phyloP scores from a whole-genome alignment of 1,139 yeast species.

The Blastobotrys persicus region DNA sequence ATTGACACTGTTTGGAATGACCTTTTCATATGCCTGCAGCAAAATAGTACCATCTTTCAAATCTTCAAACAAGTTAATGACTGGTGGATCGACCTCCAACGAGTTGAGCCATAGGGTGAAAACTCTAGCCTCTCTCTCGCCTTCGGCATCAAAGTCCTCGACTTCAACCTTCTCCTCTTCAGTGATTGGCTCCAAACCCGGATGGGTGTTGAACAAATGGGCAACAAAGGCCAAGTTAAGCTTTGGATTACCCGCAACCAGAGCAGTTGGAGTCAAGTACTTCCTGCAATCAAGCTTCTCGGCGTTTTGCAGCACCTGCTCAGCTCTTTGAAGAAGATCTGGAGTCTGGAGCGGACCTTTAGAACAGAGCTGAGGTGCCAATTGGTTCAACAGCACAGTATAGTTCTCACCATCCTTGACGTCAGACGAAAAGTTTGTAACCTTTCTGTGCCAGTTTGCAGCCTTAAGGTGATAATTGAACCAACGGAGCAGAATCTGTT shows the following conservation, averaged over 20 bases:
- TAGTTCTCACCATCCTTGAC: slow-evolving; percentile 95
- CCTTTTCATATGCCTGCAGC: slow-evolving; percentile 92
- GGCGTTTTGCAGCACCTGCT: slow-evolving; percentile 77
- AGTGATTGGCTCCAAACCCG: slow-evolving; percentile 94
- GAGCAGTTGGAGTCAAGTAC: slow-evolving; percentile 87
- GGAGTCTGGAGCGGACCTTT: slow-evolving; percentile 70
- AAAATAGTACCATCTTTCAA: slow-evolving; percentile 88
- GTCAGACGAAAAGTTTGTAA: slow-evolving; percentile 79
- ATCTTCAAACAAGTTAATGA: slow-evolving; percentile 88
- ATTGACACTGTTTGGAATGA: slow-evolving; percentile 88
- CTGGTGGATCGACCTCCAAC: slow-evolving; percentile 92
- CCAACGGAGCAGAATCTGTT: slow-evolving; percentile 95
- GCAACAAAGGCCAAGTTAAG: slow-evolving; percentile 97
- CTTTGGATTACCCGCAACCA: slow-evolving; percentile 95
- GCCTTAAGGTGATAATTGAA: slow-evolving; percentile 93
- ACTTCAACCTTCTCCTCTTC: slow-evolving; percentile 82
- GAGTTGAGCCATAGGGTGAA: slow-evolving; percentile 97
- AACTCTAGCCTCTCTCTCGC: slow-evolving; percentile 98
- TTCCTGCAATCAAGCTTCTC: slow-evolving; percentile 91
- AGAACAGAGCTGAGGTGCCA: slow-evolving; percentile 82
- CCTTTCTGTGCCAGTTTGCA: slow-evolving; percentile 88
- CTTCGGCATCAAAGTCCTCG: slow-evolving; percentile 96
- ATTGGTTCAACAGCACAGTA: slow-evolving; percentile 81
- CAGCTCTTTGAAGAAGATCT: slow-evolving; percentile 80
- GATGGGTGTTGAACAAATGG: slow-evolving; percentile 90